A percentile compares a stretch with the other conserved stretches of the same genome.
Conservation (phyloP, 805 yeast species). For the Wickerhamiella bombiphila region DNA sequence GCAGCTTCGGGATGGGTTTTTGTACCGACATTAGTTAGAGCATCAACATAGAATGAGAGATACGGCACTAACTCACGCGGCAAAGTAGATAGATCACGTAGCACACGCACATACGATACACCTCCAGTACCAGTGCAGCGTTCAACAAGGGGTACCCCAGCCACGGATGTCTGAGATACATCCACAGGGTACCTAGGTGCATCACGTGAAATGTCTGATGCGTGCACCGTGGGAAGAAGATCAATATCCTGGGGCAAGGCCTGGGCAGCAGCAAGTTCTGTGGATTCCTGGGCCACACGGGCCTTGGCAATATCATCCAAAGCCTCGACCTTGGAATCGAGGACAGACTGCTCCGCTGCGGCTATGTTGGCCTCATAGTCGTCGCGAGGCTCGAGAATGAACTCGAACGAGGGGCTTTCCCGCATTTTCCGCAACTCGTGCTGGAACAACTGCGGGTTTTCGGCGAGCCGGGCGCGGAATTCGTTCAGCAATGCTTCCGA, state of each 20-base stretch:
- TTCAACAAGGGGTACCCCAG: conserved; percentile 15
- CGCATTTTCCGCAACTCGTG: conserved; percentile 42
- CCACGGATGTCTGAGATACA: conserved; percentile 6
- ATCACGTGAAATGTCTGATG: conserved; percentile 53
- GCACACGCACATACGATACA: conserved; percentile 57
- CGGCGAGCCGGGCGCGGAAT: conserved; percentile 47
- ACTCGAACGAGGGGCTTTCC: conserved; percentile 46
- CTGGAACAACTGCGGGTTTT: conserved; percentile 44
- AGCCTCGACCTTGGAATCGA: conserved; percentile 29
- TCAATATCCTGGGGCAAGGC: conserved; percentile 56
- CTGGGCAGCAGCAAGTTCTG: conserved; percentile 47
- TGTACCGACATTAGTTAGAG: conserved; percentile 84
- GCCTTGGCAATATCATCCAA: conserved; percentile 44
- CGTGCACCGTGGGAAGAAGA: conserved; percentile 62
- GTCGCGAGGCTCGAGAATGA: conserved; percentile 59
- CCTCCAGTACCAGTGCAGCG: conserved; percentile 35
- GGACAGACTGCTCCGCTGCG: conserved; percentile 41
- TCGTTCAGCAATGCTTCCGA: conserved; percentile 44
- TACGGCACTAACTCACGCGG: conserved; percentile 53
- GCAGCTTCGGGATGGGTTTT: conserved; percentile 44
- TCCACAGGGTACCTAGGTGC: conserved; percentile 30
- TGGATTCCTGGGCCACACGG: conserved; percentile 45
- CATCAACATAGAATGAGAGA: conserved; percentile 61
- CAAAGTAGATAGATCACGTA: conserved; percentile 41
- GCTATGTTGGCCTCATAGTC: conserved; percentile 37